Percentiles rank a stretch among this genome's conserved stretches.
phyloP scores from a whole-genome alignment of 177 flowering plant species.

The Vitis hybrid region DNA sequence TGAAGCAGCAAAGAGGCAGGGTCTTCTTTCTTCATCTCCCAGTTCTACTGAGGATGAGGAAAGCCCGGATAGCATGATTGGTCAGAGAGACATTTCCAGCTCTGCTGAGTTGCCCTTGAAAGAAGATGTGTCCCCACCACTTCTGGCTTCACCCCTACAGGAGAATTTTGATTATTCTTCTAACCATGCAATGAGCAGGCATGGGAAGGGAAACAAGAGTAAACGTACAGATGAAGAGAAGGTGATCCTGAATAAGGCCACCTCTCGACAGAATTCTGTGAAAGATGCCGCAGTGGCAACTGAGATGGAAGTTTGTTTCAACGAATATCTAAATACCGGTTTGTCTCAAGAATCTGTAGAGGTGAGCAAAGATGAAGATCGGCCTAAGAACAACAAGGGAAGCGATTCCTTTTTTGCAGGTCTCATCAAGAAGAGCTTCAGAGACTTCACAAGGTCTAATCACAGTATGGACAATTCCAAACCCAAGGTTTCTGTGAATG shows the following conservation, averaged over 20 bases:
- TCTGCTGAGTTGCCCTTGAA: slow-evolving; percentile 23
- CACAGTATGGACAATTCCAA: slow-evolving; percentile 31
- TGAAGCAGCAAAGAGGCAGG: slow-evolving; percentile 32
- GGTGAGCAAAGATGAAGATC: slow-evolving; percentile 33
- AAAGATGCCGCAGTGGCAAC: slow-evolving; percentile 52
- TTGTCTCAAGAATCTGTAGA: slow-evolving; percentile 55
- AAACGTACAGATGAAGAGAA: slow-evolving; percentile 39
- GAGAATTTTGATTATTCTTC: slow-evolving; percentile 37
- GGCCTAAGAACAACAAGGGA: slow-evolving; percentile 32
- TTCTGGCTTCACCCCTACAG: slow-evolving; percentile 38
- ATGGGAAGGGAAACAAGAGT: slow-evolving; percentile 40
- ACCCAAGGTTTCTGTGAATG: slow-evolving; percentile 54
- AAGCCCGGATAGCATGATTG: slow-evolving; percentile 28
- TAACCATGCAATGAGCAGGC: slow-evolving; percentile 20
- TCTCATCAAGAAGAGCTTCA: slow-evolving; percentile 53
- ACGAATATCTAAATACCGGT: slow-evolving; percentile 40
- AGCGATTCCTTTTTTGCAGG: slow-evolving; percentile 46
- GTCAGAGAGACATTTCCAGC: slow-evolving; percentile 17
- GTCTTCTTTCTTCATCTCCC: neutral
- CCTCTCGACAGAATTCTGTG: slow-evolving; percentile 38
- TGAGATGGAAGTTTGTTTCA: slow-evolving; percentile 54
- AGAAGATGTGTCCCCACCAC: slow-evolving; percentile 22
- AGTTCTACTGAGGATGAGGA: slow-evolving; percentile 23
- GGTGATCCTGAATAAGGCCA: slow-evolving; percentile 16
- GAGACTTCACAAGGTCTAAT: slow-evolving; percentile 42